These are phyloP conservation scores for Colletotrichum orchidophilum DNA, from an alignment of 2,329 filamentous ascomycete genomes.

Conservation along the genomic window DNA sequence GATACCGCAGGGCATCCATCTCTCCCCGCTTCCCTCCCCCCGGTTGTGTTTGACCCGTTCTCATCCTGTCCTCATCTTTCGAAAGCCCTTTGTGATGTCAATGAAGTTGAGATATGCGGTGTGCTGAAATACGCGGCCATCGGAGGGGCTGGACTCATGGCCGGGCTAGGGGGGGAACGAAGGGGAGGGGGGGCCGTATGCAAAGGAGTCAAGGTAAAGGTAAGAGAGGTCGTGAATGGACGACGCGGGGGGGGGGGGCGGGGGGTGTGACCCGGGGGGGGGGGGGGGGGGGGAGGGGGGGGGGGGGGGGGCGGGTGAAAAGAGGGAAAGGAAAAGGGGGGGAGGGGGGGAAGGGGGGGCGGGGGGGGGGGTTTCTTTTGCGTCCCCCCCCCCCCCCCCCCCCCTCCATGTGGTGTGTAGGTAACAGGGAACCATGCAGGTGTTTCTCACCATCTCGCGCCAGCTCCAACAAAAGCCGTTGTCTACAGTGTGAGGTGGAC, in stretches of 20 bases:
- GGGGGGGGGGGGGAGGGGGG: too few species aligned
- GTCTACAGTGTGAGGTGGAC: slow-evolving; percentile 2
- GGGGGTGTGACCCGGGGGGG: too few species aligned
- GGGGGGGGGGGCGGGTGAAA: too few species aligned
- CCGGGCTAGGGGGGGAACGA: not conserved
- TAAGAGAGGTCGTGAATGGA: slow-evolving; percentile 4
- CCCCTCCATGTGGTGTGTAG: not conserved
- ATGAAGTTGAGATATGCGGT: not conserved
- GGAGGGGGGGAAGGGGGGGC: too few species aligned
- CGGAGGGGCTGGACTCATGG: not conserved
- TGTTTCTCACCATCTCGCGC: slow-evolving; percentile 1
- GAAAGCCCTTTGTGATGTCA: not conserved
- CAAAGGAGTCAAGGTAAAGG: not conserved
- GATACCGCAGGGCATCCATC: not conserved
- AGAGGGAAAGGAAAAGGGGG: too few species aligned
- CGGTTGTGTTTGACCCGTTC: not conserved
- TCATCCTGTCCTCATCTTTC: not conserved
- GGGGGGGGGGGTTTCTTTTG: not conserved
- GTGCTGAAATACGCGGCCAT: not conserved
- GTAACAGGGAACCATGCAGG: not conserved
- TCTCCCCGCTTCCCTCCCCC: not conserved
- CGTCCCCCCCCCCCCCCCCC: not conserved
- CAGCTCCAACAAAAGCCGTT: slow-evolving; percentile 4
- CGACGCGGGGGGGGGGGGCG: not conserved
- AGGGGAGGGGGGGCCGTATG: not conserved